Evolutionary conservation across 2,329 filamentous ascomycete genomes (phyloP), one percentile per base, ranked within the genome.

Genomic region (Fusarium temperatum): DNA sequence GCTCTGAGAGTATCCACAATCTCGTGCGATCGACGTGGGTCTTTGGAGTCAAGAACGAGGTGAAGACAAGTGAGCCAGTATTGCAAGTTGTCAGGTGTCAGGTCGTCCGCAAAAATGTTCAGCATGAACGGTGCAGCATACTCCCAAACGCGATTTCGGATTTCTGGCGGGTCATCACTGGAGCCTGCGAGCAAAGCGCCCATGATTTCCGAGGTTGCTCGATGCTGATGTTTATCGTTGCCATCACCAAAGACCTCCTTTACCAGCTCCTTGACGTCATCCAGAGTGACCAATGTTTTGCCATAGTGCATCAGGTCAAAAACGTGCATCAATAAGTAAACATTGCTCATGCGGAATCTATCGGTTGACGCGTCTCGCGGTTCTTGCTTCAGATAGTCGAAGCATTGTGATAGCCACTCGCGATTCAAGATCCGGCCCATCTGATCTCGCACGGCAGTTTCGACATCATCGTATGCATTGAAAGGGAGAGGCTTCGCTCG

Each of bases 51-150:
- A 47, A 98, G 87, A 32, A 97, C 90, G 79, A 98, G 90, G 79
- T 98, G 96, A 50, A 99, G 87, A 80, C 97, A 98, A 0, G 94
- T 96, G 65, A 94, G 92, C 96, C 96, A 99, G 83, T 99, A 99
- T 17, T 91, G 90, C 38, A 94, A 90, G 79, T 98, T 99, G 79
- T 99, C 96, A 0, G 96, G 96, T 0, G 95, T 99, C 73, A 99
- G 82, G 44, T 94, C 95, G 76, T 98, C 95, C n/a, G 91, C 90
- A 80, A 98, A 94, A 70, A 98, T 92, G 74, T 91, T 89, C 30
- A 95, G 89, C 74, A 99, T 89, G 79, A 98, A 93, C 0, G 96
- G 96, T 75, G 97, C 95, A 6, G 93, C 94, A 81, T 96, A 98
- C 56, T 89, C 90, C 96, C 96, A 99, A 2, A 97, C 89, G 75